Conservation (phyloP, 2,329 filamentous ascomycete genomes). For the Trichoderma oligosporum region DNA sequence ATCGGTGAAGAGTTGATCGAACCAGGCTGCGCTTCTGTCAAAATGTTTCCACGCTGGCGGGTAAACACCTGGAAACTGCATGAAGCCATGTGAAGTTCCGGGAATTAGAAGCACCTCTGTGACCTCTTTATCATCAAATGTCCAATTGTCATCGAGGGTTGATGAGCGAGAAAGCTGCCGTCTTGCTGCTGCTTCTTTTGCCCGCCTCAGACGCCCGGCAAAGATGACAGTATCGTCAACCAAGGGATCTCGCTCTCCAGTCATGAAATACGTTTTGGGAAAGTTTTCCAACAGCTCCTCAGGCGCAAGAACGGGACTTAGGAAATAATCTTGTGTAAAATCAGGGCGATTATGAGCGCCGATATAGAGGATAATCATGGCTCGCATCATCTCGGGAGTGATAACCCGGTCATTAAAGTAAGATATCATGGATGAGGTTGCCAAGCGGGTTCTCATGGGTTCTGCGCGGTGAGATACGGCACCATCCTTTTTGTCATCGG, state of each 20-base stretch:
- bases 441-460: slow-evolving; percentile 76
- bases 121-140: slow-evolving; percentile 41
- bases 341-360: slow-evolving; percentile 90
- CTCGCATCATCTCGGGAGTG: slow-evolving; percentile 96
- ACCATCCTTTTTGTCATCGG: slow-evolving; percentile 21
- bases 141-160: slow-evolving; percentile 16
- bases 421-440: slow-evolving; percentile 94
- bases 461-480: slow-evolving; percentile 50
- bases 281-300: slow-evolving; percentile 80
- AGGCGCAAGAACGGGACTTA: slow-evolving; percentile 86
- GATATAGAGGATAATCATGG: slow-evolving; percentile 98
- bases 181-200: slow-evolving; percentile 54
- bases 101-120: slow-evolving; percentile 78
- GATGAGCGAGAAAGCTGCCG: slow-evolving; percentile 17
- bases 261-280: slow-evolving; percentile 90
- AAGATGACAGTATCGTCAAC: slow-evolving; percentile 98
- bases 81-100: slow-evolving; percentile 87
- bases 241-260: slow-evolving; percentile 88
- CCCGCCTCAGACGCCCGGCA: slow-evolving; percentile 78
- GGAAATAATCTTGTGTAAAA: slow-evolving; percentile 84
- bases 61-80: slow-evolving; percentile 85
- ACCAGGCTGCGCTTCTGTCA: slow-evolving; percentile 74
- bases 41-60: slow-evolving; percentile 89
- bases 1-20: slow-evolving; percentile 67
- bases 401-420: slow-evolving; percentile 96